Base-by-base conservation (phyloP, 768 basidiomycete genomes). In the Porphyrellus cyaneotinctus region DNA sequence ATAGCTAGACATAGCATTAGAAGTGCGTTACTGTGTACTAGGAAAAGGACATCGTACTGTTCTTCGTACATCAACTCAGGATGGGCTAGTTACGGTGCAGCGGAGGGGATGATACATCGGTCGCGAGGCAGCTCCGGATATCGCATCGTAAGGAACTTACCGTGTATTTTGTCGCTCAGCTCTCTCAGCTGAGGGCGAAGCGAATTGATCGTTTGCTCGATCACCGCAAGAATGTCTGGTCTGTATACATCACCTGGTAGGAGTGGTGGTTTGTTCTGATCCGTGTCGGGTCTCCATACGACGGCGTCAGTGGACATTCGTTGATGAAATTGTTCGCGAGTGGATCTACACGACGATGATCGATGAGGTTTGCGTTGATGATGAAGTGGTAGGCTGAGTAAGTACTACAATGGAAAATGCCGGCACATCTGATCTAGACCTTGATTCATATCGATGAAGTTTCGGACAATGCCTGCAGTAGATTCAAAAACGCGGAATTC, bases 91-190 rank as follows among this genome's bases (percentile, higher is more conserved):
- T 9, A 36, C 30, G 15, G 28, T 7, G 22, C 7, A 35, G 13
- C 26, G 22, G 22, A 32, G n/a, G 8, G 13, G 8, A 43, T 23
- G 33, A 6, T 39, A 15, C 53, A 57, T 59, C 47, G 54, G 45
- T 33, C 30, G 9, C 15, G 8, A 49, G 12, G 52, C n/a, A 20
- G 20, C 17, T 17, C 12, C n/a, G 8, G 8, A 32, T 20, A 35
- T 43, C 3, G 3, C 17, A 10, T 7, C n/a, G 14, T 13, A 20
- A 32, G 17, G 6, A 7, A 5, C 46, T 32, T 60, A 85, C 88
- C 79, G 53, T 87, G 87, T 23, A 92, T 88, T 59, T 88, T 83
- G 32, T 88, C 68, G 61, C 88, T 91, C 20, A 92, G 64, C 31
- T 65, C 72, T 48, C 82, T 74, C 47, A 91, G 65, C 42, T 87